phyloP scores from a whole-genome alignment of 148 eudicot genomes.

The Camellia lanceoleosa region DNA sequence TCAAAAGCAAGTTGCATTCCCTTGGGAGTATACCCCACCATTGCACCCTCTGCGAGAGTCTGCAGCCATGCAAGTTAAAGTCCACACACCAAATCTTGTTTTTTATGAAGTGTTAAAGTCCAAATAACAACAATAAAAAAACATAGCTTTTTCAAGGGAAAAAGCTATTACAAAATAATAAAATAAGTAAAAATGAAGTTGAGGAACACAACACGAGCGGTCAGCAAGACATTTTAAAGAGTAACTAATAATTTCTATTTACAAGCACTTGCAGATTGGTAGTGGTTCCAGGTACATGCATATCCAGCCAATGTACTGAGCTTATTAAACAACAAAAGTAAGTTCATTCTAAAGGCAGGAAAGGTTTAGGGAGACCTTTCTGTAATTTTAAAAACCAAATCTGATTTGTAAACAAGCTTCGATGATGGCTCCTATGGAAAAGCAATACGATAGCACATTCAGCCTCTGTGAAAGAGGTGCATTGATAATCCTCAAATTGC shows the following conservation, averaged over 20 bases:
- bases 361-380: not conserved
- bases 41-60: constrained; percentile 84
- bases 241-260: not conserved
- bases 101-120: not conserved
- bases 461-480: not conserved
- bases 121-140: not conserved
- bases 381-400: not conserved
- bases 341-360: not conserved
- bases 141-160: not conserved
- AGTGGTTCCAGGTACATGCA: not conserved
- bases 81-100: not conserved
- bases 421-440: not conserved
- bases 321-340: not conserved
- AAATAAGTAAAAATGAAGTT: not conserved
- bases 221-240: not conserved
- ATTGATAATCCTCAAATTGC: not conserved
- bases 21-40: constrained; percentile 70
- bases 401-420: not conserved
- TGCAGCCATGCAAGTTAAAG: constrained; percentile 31
- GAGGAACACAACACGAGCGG: not conserved
- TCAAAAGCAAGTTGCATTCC: constrained; percentile 91
- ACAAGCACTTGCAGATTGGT: not conserved
- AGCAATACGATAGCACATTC: not conserved
- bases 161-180: not conserved
- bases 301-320: not conserved